phyloP scores from a whole-genome alignment of 2,329 filamentous ascomycete genomes.

The Fusarium ambrosium region DNA sequence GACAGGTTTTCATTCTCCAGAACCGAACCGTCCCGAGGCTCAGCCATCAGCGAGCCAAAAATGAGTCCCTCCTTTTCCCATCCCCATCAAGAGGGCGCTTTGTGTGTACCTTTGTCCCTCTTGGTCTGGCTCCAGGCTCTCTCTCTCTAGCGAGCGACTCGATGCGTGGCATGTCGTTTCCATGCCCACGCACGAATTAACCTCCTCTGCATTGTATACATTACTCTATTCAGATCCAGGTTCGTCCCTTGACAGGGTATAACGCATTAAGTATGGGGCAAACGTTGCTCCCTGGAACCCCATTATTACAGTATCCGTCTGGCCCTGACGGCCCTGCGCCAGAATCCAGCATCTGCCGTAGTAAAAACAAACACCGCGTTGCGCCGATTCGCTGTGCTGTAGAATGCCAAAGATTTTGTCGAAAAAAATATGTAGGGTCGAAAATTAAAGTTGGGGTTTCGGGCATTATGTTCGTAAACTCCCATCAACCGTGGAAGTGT shows the following conservation, averaged over 20 bases:
- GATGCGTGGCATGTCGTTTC: constrained; percentile 47
- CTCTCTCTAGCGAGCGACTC: constrained; percentile 52
- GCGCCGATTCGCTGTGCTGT: constrained; percentile 58
- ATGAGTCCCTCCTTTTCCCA: constrained; percentile 24
- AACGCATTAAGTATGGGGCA: constrained; percentile 47
- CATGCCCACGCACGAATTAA: constrained; percentile 53
- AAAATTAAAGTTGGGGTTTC: constrained; percentile 50
- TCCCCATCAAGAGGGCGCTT: constrained; percentile 41
- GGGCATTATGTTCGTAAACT: constrained; percentile 49
- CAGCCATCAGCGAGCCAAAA: constrained; percentile 24
- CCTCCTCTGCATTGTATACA: constrained; percentile 55
- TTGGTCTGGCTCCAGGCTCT: constrained; percentile 42
- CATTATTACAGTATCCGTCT: constrained; percentile 47
- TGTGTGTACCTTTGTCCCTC: constrained; percentile 24
- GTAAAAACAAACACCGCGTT: constrained; percentile 52
- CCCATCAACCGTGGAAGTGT: constrained; percentile 21
- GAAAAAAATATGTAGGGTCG: constrained; percentile 47
- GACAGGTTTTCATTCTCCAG: constrained; percentile 38
- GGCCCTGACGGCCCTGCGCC: constrained; percentile 47
- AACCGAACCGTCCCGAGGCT: constrained; percentile 35
- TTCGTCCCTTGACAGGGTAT: constrained; percentile 45
- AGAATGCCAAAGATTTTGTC: constrained; percentile 56
- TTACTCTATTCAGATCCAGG: constrained; percentile 54
- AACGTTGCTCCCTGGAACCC: constrained; percentile 34
- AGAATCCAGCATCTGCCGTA: constrained; percentile 43